Evolutionary conservation across 768 basidiomycete species (phyloP), one percentile per base, ranked within the genome.

Genomic region (Nidularia sp.): DNA sequence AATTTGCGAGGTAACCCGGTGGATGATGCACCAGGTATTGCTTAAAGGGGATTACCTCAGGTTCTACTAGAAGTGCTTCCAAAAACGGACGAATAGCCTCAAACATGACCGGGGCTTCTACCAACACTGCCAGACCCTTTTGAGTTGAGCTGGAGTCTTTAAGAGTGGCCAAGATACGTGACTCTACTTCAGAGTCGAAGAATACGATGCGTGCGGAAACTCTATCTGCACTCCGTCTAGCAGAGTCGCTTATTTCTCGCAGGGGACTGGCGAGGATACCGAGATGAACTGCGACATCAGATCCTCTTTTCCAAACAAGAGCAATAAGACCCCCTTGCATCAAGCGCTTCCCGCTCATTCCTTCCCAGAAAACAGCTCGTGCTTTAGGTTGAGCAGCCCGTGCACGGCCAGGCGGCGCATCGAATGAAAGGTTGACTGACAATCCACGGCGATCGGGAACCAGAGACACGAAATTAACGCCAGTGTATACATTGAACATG

Each of bases 61-160:
- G 84, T 50, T 83, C 85, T 1, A 69, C 66, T 15, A 79, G 72
- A 3, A 90, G 70, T 0, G 79, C 75, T 52, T 85, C 75, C 10
- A 90, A 70, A 68, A 89, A 89, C 0, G 88, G 88, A 5, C 84
- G 72, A 34, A 85, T 77, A 0, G 83, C 71, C 53, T 86, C 86
- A 53, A 78, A 87, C 78, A 89, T 78, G 52, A 88, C 78, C 0
- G 79, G 75, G 0, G 79, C 74, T 53, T 89, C 86, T 10, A 88
- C 66, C 22, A 88, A 66, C 2, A 85, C 48, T 47, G 55, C 67
- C 6, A 53, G 61, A 56, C 70, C 63, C 43, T 47, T 32, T 34
- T 56, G 18, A 6, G 25, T 22, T 63, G 49, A 1, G 46, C 53
- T 25, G 36, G 33, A 15, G 18, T 41, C 10, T 63, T 59, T 43